A percentile compares a stretch with the other conserved stretches of the same genome.
Evolutionary conservation across 2,329 filamentous ascomycete species (phyloP).

Genomic region (Penicillium janthinellum): DNA sequence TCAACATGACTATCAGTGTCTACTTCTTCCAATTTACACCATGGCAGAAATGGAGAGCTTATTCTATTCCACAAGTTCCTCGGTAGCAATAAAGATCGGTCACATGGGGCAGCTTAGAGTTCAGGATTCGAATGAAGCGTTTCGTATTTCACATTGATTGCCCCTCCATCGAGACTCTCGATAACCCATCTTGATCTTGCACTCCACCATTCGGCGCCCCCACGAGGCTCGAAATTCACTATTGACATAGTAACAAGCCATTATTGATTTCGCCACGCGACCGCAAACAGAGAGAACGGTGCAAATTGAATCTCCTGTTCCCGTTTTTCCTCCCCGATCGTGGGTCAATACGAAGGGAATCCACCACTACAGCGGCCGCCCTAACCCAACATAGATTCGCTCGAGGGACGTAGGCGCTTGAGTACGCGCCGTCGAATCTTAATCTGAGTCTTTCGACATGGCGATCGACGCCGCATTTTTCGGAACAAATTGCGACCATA

Average conservation of each 20-base stretch:
- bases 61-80: no score
- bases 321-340: background rate
- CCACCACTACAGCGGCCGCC: background rate
- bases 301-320: background rate
- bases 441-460: background rate
- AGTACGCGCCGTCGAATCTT: slow-evolving; percentile 8
- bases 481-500: background rate
- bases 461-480: slow-evolving; percentile 13
- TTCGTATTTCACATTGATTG: background rate
- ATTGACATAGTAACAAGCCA: background rate
- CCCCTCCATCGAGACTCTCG: no score
- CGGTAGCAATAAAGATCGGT: background rate
- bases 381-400: background rate
- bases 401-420: background rate
- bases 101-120: background rate
- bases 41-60: no score
- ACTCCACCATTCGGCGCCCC: background rate
- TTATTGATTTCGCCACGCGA: background rate
- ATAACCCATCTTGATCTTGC: background rate
- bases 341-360: background rate
- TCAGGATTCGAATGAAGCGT: background rate
- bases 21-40: no score
- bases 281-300: background rate
- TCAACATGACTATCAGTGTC: no score
- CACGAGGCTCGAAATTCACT: slow-evolving; percentile 2